Evolutionary conservation across 2,329 filamentous ascomycete species (phyloP), one percentile per base, ranked within the genome.

Genomic region (Ceratocystis cubensis): DNA sequence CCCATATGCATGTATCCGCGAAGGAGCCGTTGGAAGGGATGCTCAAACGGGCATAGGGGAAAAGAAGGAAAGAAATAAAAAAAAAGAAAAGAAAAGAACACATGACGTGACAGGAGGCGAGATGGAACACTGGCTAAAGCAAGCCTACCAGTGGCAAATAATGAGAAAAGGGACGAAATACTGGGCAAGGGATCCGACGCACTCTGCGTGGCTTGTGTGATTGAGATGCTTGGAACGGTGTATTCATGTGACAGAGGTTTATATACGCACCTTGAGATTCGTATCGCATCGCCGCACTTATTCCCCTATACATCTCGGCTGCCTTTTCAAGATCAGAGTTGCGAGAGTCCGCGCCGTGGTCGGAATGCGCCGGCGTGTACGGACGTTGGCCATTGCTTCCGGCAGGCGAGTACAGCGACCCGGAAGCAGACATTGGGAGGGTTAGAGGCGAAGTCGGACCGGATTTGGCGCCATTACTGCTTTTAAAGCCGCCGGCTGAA

Each of bases 191-290:
- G 13, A 15, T 25, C 48, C 20, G 20, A 22, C 37, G 10, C 37
- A 41, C 37, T 50, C 3, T 50, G 6, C 46, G n/a, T n/a, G 46
- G 6, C 46, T 50, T 50, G 6, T 50, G 46, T 50, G 46, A 8
- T 25, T 50, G 30, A 7, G 1, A 30, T 30, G 30, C 30, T 30
- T 30, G 46, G n/a, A 25, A n/a, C 8, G 6, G 25, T 37, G 30
- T 20, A 37, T 33, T 7, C 15, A 73, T 72, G 69, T 25, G 65
- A 69, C 68, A 59, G 69, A 66, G 66, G 63, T 53, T 61, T 62
- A 28, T 15, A 56, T 44, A 69, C 67, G 33, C 57, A 65, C 63
- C 63, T 59, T 56, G 63, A 15, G 48, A 22, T n/a, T 67, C 56
- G 37, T 67, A 67, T 30, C 66, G 56, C 28, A 62, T 37, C 17